Base-by-base conservation (phyloP, 257 asterid species). In the Voacanga thouarsii region DNA sequence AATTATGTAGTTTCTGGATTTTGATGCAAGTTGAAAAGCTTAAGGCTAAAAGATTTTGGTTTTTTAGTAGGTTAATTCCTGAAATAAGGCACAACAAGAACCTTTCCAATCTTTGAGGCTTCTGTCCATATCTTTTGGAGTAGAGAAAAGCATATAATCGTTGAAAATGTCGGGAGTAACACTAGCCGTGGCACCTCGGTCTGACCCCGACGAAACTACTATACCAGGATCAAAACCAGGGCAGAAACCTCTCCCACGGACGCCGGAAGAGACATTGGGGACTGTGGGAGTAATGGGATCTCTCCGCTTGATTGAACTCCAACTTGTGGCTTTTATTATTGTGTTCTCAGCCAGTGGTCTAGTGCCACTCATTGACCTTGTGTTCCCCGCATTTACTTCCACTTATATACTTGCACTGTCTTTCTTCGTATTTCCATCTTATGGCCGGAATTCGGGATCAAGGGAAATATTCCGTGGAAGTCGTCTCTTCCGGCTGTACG, bases 281-380 rank as follows among this genome's bases (percentile, higher is more conserved):
- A 77, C 26, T 1, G 94, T 84, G 24, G 88, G 91, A 49, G 72
- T 92, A 37, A 90, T 92, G 97, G 97, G 99, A 1, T 90, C 98
- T 65, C 97, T 94, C 70, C 96, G 99, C 4, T 85, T 95, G 3
- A 89, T 95, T 63, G 99, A 95, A 78, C 82, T 95, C 24, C 99
- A 95, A 67, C 74, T 95, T 19, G 99, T 95, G 10, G 98, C 96
- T 4, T 95, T 95, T 87, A 91, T 95, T 60, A 89, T 93, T 93
- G 97, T 95, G 3, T 87, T 95, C 83, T 91, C 98, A 0, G 93
- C 86, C 7, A 92, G 92, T 39, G 99, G 99, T 3, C 81, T 93
- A 0, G 94, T 92, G 12, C 98, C 99, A 1, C 83, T 95, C 21
- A 72, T 88, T 19, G 99, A 94, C 88, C 85, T 94, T 2, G 28